A percentile compares a stretch with the other conserved stretches of the same genome.
These are phyloP conservation scores for Posidonia australis DNA, from an alignment of 106 monocot species.

Conservation along the genomic window DNA sequence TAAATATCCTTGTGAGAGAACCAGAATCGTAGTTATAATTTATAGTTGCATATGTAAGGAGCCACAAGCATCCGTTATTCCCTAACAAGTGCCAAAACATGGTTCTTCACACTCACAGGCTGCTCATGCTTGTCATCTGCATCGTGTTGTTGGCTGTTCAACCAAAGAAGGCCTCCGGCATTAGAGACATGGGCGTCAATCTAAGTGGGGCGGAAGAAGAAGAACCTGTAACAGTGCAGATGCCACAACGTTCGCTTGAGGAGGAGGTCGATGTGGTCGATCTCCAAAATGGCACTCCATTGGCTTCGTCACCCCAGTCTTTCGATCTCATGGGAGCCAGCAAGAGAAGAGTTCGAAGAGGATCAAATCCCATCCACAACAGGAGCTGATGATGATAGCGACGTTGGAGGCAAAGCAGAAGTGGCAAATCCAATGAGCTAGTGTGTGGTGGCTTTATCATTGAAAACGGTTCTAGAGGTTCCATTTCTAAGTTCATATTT, in stretches of 20 bases:
- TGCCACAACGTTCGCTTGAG: background rate
- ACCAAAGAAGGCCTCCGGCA: background rate
- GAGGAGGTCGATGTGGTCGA: background rate
- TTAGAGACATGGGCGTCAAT: background rate
- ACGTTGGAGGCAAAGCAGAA: no score
- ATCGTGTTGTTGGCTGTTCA: background rate
- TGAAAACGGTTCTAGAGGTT: no score
- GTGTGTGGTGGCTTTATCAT: no score
- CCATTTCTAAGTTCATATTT: no score
- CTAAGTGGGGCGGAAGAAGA: background rate
- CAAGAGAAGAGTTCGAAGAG: constrained; percentile 62
- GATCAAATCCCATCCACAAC: constrained; percentile 81
- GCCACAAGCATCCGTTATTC: no score
- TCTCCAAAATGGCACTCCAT: background rate
- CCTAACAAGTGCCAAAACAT: background rate
- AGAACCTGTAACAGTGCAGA: background rate
- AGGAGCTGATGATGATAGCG: no score
- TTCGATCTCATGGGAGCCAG: constrained; percentile 35
- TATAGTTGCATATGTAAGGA: no score
- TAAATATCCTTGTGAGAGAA: background rate
- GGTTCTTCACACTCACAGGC: background rate
- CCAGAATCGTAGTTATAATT: background rate
- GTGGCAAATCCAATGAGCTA: no score
- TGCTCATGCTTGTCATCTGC: background rate
- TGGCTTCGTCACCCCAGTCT: constrained; percentile 12